phyloP scores from a whole-genome alignment of 2,329 filamentous ascomycete genomes.

The Fusarium illudens region DNA sequence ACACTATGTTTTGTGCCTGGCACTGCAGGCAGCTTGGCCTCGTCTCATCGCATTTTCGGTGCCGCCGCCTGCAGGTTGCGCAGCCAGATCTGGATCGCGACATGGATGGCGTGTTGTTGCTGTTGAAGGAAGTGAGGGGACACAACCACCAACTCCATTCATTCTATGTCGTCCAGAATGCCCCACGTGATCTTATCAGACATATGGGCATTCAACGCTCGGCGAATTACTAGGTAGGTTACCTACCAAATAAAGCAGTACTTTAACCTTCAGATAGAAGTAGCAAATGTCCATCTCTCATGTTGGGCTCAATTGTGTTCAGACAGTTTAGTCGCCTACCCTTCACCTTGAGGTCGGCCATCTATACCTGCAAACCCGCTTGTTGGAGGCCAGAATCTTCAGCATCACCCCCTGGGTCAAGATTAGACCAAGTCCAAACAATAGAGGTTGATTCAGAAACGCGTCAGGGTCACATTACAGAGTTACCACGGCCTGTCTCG shows the following conservation, averaged over 20 bases:
- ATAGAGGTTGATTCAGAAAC: not conserved
- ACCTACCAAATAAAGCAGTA: not conserved
- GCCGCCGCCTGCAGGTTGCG: conserved; percentile 30
- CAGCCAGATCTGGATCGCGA: conserved; percentile 30
- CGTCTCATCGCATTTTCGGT: conserved; percentile 35
- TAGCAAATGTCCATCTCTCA: no score
- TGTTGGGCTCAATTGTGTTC: not conserved
- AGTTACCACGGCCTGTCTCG: not conserved
- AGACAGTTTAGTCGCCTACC: not conserved
- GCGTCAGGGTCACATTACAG: not conserved
- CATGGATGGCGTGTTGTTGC: conserved; percentile 9
- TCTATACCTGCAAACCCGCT: no score
- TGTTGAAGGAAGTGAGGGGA: not conserved
- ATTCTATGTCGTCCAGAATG: not conserved
- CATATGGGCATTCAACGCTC: not conserved
- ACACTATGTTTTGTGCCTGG: conserved; percentile 9
- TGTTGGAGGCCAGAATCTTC: no score
- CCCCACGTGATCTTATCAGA: not conserved
- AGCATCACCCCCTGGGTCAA: no score
- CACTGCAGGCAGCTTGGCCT: conserved; percentile 25
- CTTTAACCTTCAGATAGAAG: not conserved
- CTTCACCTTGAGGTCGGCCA: not conserved
- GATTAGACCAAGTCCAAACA: not conserved
- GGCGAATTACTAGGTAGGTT: not conserved
- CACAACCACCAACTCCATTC: not conserved